phyloP scores from a whole-genome alignment of 2,329 filamentous ascomycete genomes.

The Eutypella sp. region DNA sequence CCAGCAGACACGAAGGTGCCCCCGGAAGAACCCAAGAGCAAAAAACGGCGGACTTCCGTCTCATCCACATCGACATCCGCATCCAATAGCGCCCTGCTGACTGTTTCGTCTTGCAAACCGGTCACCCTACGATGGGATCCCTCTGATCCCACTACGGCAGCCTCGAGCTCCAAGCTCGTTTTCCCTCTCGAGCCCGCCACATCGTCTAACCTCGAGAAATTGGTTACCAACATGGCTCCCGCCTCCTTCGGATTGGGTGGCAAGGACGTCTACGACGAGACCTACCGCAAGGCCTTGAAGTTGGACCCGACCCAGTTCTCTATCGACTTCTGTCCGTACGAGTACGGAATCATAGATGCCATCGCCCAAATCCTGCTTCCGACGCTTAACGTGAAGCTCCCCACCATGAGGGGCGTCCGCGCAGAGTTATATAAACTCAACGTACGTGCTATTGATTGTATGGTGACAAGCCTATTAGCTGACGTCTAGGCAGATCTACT shows the following conservation, averaged over 20 bases:
- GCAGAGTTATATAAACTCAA: conserved; percentile 57
- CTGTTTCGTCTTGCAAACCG: neutral
- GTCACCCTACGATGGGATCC: conserved; percentile 17
- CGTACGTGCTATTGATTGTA: conserved; percentile 31
- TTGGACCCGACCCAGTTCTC: conserved; percentile 43
- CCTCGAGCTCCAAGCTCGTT: conserved; percentile 6
- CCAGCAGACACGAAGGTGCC: neutral
- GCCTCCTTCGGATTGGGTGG: conserved; percentile 44
- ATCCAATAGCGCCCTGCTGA: neutral
- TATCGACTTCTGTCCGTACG: conserved; percentile 46
- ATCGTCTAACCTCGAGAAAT: conserved; percentile 8
- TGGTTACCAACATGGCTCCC: conserved; percentile 32
- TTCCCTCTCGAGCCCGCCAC: conserved; percentile 7
- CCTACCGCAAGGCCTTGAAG: conserved; percentile 48
- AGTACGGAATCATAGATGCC: conserved; percentile 46
- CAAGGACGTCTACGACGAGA: conserved; percentile 44
- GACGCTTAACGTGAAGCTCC: conserved; percentile 8
- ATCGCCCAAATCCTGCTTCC: conserved; percentile 42
- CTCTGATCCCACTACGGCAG: neutral
- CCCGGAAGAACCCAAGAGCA: no score
- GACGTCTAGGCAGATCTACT: conserved; percentile 38
- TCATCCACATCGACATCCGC: neutral
- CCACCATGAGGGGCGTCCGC: conserved; percentile 31
- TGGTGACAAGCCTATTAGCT: neutral
- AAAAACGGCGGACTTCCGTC: no score